Percentiles rank a stretch among this genome's conserved stretches.
Evolutionary conservation across 441 rosid species (phyloP).

Genomic region (Euphorbia schlechtendalii): DNA sequence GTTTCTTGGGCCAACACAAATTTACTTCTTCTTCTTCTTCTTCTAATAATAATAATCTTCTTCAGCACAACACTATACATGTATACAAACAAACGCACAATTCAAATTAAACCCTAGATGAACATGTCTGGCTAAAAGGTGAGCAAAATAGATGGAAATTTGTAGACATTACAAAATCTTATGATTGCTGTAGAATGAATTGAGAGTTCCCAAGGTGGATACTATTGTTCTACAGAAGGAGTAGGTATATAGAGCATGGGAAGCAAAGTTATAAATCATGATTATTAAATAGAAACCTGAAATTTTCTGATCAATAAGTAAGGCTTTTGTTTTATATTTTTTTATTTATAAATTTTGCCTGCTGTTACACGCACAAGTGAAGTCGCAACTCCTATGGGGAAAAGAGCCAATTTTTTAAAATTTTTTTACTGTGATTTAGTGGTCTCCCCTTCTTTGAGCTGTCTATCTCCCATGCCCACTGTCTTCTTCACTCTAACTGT

Average conservation of each 20-base stretch:
- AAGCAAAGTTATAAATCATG: not conserved
- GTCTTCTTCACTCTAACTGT: not conserved
- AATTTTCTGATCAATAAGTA: too few relatives aligned
- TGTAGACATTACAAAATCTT: too few relatives aligned
- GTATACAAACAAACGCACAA: too few relatives aligned
- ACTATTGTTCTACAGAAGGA: constrained; percentile 12
- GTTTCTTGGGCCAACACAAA: constrained; percentile 35
- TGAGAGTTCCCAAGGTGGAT: constrained; percentile 26
- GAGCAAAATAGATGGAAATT: too few relatives aligned
- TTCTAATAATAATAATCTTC: too few relatives aligned
- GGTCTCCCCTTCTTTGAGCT: not conserved
- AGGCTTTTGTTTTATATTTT: too few relatives aligned
- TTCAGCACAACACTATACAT: too few relatives aligned
- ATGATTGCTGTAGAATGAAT: not conserved
- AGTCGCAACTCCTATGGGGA: constrained; percentile 11
- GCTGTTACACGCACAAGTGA: constrained; percentile 8
- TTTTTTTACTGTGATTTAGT: not conserved
- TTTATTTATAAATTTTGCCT: too few relatives aligned
- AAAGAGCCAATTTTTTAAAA: constrained; percentile 10
- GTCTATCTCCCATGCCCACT: constrained; percentile 3
- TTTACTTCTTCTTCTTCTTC: too few relatives aligned
- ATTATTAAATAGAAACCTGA: constrained; percentile 3
- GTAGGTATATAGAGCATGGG: constrained; percentile 17
- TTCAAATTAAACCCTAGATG: too few relatives aligned
- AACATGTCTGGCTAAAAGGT: too few relatives aligned